Evolutionary conservation across 371 early-diverging fungal species (phyloP).

Genomic region (Apophysomyces ossiformis): DNA sequence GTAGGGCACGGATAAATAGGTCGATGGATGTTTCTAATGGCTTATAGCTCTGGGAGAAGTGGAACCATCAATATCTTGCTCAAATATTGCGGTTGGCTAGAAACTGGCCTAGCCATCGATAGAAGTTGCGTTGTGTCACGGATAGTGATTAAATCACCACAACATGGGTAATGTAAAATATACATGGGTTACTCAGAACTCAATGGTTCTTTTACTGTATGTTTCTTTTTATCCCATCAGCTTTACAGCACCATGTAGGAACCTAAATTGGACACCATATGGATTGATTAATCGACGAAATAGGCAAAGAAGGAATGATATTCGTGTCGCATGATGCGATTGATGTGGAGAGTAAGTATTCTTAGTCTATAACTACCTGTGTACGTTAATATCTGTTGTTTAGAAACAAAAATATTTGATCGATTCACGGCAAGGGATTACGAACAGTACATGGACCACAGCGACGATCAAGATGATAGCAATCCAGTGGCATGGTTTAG

Average conservation of each 20-base stretch:
- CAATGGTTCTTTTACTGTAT: background rate
- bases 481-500: conserved; percentile 37
- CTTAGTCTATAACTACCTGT: background rate
- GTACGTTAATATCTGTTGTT: background rate
- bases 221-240: conserved; percentile 10
- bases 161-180: conserved; percentile 24
- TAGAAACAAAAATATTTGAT: conserved; percentile 29
- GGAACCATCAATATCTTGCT: conserved; percentile 36
- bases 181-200: background rate
- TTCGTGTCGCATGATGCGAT: conserved; percentile 35
- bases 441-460: conserved; percentile 17
- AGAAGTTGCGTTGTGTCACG: conserved; percentile 28
- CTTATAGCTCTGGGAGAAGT: conserved; percentile 28
- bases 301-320: conserved; percentile 39
- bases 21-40: background rate
- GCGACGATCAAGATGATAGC: conserved; percentile 18
- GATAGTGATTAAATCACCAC: conserved; percentile 35
- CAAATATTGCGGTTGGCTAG: conserved; percentile 21
- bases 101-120: conserved; percentile 17
- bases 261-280: background rate
- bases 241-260: conserved; percentile 37
- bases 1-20: conserved; percentile 10
- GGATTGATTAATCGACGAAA: background rate
- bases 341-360: conserved; percentile 26
- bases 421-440: conserved; percentile 26